Conservation (phyloP, 441 rosid genomes). For the Geranium incanum region DNA sequence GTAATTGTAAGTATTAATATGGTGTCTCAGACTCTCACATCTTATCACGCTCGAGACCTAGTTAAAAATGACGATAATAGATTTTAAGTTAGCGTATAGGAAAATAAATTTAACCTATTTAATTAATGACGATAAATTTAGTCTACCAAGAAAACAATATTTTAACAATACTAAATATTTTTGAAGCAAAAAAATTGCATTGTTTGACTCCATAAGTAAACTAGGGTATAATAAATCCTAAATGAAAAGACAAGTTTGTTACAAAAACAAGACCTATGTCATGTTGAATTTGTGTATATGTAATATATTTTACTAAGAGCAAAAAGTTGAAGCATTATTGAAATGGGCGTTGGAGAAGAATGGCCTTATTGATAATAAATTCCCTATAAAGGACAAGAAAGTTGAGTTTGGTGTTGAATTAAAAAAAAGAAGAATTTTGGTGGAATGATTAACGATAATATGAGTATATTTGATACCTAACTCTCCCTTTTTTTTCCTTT, state of each 20-base stretch:
- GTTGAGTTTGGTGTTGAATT: conserved; percentile 9
- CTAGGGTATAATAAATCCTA: not conserved
- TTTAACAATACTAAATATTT: too few species aligned
- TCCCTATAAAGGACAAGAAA: conserved; percentile 15
- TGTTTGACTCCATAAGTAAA: not conserved
- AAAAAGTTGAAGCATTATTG: not conserved
- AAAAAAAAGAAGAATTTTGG: not conserved
- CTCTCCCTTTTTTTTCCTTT: conserved; percentile 7
- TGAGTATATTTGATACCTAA: conserved; percentile 1
- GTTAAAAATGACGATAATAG: too few species aligned
- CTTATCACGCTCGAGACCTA: too few species aligned
- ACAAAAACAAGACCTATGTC: not conserved
- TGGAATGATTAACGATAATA: conserved; percentile 24
- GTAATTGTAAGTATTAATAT: too few species aligned
- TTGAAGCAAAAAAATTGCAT: too few species aligned
- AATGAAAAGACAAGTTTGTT: not conserved
- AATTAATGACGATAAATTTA: too few species aligned
- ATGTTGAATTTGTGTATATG: not conserved
- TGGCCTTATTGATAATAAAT: not conserved
- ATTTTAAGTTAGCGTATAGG: too few species aligned
- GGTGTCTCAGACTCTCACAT: too few species aligned
- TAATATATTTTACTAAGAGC: not conserved
- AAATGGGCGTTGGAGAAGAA: not conserved
- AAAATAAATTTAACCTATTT: too few species aligned
- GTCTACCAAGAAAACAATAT: too few species aligned